These are phyloP conservation scores for Verbena officinalis DNA, from an alignment of 257 asterid genomes.

Conservation along the genomic window DNA sequence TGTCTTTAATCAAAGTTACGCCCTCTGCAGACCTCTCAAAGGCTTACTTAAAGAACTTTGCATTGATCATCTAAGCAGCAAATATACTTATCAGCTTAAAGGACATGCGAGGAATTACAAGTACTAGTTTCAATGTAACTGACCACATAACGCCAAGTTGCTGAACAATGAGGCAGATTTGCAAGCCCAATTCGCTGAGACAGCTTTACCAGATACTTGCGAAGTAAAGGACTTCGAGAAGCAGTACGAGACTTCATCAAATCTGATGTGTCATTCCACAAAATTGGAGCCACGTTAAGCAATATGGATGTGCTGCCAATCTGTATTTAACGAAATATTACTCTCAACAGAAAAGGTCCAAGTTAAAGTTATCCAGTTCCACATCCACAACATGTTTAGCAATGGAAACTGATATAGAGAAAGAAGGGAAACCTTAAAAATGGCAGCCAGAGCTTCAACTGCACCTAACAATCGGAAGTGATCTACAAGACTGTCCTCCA, in stretches of 20 bases:
- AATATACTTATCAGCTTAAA: constrained; percentile 19
- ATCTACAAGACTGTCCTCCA: constrained; percentile 55
- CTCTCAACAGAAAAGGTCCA: constrained; percentile 18
- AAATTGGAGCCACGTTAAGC: constrained; percentile 61
- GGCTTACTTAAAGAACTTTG: constrained; percentile 14
- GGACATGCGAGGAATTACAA: constrained; percentile 13
- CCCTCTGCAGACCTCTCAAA: constrained; percentile 13
- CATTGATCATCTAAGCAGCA: constrained; percentile 15
- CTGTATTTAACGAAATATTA: constrained; percentile 46
- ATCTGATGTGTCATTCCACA: constrained; percentile 73
- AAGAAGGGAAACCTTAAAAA: constrained; percentile 66
- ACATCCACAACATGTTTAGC: constrained; percentile 2
- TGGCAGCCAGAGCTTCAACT: constrained; percentile 84
- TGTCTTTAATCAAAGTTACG: constrained; percentile 2
- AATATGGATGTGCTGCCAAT: constrained; percentile 71
- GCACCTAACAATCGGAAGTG: constrained; percentile 82
- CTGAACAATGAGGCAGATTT: constrained; percentile 79
- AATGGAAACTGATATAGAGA: constrained; percentile 6
- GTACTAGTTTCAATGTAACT: constrained; percentile 33
- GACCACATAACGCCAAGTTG: constrained; percentile 93
- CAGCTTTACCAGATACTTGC: constrained; percentile 86
- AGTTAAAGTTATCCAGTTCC: background rate
- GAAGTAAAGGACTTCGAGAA: constrained; percentile 87
- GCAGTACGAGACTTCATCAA: constrained; percentile 73
- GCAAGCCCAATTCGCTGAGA: constrained; percentile 84